Conservation (phyloP, 1,284 basidiomycete species). For the Ustilago trichophora region DNA sequence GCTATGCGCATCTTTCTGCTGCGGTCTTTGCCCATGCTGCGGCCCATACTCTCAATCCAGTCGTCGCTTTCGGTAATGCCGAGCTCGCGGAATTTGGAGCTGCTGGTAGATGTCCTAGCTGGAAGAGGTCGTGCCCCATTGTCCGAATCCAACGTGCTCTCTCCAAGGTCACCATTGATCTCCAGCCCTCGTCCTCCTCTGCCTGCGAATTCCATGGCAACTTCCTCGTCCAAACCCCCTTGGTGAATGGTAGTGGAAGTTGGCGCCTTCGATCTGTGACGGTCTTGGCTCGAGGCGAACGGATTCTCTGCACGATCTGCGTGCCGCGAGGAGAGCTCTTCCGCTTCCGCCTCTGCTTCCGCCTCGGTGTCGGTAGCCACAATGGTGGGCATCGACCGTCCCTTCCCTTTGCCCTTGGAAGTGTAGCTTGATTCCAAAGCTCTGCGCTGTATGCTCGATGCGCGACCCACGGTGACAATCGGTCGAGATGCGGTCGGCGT, state of each 20-base stretch:
- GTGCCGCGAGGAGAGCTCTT: not conserved
- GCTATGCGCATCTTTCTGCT: constrained; percentile 13
- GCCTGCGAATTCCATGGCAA: constrained; percentile 33
- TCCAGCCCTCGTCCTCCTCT: constrained; percentile 3
- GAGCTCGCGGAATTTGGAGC: constrained; percentile 48
- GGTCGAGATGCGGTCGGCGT: constrained; percentile 44
- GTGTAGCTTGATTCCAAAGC: constrained; percentile 25
- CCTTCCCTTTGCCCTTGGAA: constrained; percentile 32
- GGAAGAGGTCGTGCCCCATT: constrained; percentile 2
- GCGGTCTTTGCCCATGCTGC: constrained; percentile 1
- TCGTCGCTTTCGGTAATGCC: constrained; percentile 42
- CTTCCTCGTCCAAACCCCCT: constrained; percentile 39
- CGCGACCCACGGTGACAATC: constrained; percentile 54
- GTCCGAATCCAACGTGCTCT: constrained; percentile 16
- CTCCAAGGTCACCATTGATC: constrained; percentile 25
- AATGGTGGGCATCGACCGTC: constrained; percentile 44
- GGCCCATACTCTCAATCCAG: constrained; percentile 26
- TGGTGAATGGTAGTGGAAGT: constrained; percentile 34
- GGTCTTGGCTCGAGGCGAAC: constrained; percentile 27
- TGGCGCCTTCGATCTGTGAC: not conserved
- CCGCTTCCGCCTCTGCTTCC: constrained; percentile 19
- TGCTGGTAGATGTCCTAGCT: constrained; percentile 33
- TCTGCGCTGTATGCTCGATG: constrained; percentile 41
- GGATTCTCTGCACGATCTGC: constrained; percentile 8
- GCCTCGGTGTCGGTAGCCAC: constrained; percentile 51